These are phyloP conservation scores for Suhomyces maxii DNA, from an alignment of 1,139 yeast genomes.

Conservation along the genomic window DNA sequence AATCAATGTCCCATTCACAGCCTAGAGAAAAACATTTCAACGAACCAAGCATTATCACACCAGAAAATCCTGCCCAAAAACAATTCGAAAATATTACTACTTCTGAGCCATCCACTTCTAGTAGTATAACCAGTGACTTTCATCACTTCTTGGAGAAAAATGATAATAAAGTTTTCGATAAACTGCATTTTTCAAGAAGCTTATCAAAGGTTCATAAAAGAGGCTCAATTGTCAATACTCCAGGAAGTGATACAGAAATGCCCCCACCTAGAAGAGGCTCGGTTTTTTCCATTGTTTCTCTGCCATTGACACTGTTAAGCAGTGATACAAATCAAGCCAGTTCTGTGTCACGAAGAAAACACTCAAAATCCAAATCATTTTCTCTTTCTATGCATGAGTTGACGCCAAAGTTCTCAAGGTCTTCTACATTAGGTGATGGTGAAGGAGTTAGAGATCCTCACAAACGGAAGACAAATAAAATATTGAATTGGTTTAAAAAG, in stretches of 20 bases:
- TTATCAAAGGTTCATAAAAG: background rate
- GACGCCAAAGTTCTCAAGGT: conserved; percentile 12
- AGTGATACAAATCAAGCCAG: background rate
- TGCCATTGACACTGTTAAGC: conserved; percentile 5
- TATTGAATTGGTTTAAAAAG: conserved; percentile 20
- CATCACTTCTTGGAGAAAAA: background rate
- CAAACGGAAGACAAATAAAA: conserved; percentile 15
- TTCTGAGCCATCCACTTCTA: background rate
- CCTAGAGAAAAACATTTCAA: background rate
- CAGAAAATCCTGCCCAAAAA: background rate
- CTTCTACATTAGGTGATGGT: conserved; percentile 4
- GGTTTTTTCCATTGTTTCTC: conserved; percentile 13
- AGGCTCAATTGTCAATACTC: background rate
- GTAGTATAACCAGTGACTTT: background rate
- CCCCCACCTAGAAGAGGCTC: conserved; percentile 13
- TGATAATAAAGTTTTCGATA: background rate
- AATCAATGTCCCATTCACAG: background rate
- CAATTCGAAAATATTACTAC: background rate
- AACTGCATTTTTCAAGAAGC: background rate
- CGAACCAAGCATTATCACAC: background rate
- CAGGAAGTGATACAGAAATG: background rate
- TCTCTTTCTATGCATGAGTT: conserved; percentile 18
- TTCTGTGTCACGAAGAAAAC: conserved; percentile 9
- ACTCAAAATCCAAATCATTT: conserved; percentile 21
- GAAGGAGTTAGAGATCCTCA: conserved; percentile 5